phyloP scores from a whole-genome alignment of 2,329 filamentous ascomycete species.

The Pleomassaria siparia region DNA sequence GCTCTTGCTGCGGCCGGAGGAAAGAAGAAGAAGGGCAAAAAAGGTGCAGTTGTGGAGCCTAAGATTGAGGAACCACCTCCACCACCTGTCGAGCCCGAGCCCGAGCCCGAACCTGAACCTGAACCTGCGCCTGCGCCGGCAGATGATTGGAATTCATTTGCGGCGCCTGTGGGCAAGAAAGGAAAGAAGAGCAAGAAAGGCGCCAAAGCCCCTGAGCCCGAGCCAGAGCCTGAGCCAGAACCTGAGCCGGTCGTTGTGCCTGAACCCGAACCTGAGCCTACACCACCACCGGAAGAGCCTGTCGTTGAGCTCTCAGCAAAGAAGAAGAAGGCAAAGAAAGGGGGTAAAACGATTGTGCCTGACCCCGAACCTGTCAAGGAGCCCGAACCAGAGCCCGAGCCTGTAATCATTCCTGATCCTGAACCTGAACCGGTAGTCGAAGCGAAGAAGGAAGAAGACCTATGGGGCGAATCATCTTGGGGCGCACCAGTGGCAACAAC shows the following conservation, averaged over 20 bases:
- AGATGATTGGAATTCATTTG: slow-evolving; percentile 21
- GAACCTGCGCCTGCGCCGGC: slow-evolving; percentile 5
- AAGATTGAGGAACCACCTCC: slow-evolving; percentile 19
- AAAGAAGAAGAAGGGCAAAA: slow-evolving; percentile 37
- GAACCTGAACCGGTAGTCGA: slow-evolving; percentile 19
- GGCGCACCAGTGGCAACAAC: neutral
- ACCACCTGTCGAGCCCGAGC: slow-evolving; percentile 16
- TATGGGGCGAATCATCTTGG: slow-evolving; percentile 35
- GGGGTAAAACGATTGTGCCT: slow-evolving; percentile 26
- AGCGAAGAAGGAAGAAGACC: slow-evolving; percentile 38
- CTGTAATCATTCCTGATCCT: slow-evolving; percentile 14
- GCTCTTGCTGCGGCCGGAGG: slow-evolving; percentile 13
- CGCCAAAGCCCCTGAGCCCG: slow-evolving; percentile 27
- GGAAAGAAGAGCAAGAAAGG: slow-evolving; percentile 40
- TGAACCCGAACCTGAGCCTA: slow-evolving; percentile 36
- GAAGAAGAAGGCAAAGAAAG: slow-evolving; percentile 25
- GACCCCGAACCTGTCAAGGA: slow-evolving; percentile 9
- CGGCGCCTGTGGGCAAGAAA: slow-evolving; percentile 8
- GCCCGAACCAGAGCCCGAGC: slow-evolving; percentile 12
- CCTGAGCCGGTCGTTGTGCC: slow-evolving; percentile 36
- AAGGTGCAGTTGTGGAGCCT: slow-evolving; percentile 17
- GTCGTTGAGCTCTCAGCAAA: neutral
- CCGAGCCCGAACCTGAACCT: slow-evolving; percentile 6
- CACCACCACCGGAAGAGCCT: slow-evolving; percentile 10
- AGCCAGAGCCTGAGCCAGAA: slow-evolving; percentile 33